A percentile compares a stretch with the other conserved stretches of the same genome.
Evolutionary conservation across 169 alveolate species (phyloP).

Genomic region (Amoebophrya sp.): DNA sequence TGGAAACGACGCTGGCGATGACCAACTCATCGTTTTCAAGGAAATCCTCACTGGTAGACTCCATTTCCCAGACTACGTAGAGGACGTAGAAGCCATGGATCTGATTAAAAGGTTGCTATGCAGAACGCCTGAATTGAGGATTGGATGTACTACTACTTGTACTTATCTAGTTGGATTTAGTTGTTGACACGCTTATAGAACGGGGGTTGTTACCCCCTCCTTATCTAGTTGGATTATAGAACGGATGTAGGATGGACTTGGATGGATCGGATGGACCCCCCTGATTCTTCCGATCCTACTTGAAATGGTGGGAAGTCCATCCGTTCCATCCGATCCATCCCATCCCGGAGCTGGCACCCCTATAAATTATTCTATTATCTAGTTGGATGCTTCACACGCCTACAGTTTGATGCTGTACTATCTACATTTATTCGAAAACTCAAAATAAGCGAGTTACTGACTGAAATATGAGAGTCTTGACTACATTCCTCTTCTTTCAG

Average conservation of each 20-base stretch:
- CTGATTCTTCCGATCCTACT: too few relatives aligned
- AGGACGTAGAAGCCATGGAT: slow-evolving; percentile 71
- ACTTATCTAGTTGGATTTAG: not conserved
- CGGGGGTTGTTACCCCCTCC: not conserved
- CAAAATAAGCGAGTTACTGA: too few relatives aligned
- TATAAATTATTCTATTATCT: too few relatives aligned
- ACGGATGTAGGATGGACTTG: too few relatives aligned
- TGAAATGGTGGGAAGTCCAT: too few relatives aligned
- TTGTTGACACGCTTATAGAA: not conserved
- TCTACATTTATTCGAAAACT: too few relatives aligned
- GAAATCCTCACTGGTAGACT: slow-evolving; percentile 70
- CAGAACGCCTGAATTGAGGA: slow-evolving; percentile 78
- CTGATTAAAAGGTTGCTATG: slow-evolving; percentile 76
- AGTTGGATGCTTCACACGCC: not conserved
- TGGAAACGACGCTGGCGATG: slow-evolving; percentile 77
- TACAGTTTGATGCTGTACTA: too few relatives aligned
- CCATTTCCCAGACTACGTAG: slow-evolving; percentile 53
- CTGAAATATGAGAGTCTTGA: too few relatives aligned
- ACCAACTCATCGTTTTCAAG: slow-evolving; percentile 87
- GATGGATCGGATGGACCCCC: too few relatives aligned
- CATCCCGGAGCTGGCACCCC: too few relatives aligned
- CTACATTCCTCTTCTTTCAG: too few relatives aligned
- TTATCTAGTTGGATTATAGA: not conserved
- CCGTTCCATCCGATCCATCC: too few relatives aligned
- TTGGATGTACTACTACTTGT: slow-evolving; percentile 81